Conservation (phyloP, 805 yeast species). For the Saccharomycopsis schoenii region DNA sequence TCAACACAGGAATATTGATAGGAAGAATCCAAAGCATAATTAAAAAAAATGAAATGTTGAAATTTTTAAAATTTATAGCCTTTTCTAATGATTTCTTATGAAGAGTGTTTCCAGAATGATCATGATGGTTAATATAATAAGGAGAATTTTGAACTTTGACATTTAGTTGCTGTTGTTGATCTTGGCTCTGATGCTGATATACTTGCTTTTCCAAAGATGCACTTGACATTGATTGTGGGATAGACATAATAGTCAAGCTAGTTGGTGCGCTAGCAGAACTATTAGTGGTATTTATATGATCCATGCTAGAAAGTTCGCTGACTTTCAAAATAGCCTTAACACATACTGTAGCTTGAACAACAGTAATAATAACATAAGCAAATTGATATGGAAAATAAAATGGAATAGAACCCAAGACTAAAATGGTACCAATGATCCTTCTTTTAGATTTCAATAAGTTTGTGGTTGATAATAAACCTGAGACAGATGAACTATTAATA, state of each 20-base stretch:
- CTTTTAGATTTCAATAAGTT: slow-evolving; percentile 22
- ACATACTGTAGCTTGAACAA: slow-evolving; percentile 49
- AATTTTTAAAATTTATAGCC: slow-evolving; percentile 37
- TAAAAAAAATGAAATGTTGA: slow-evolving; percentile 50
- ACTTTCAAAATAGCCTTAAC: slow-evolving; percentile 26
- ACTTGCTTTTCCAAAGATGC: slow-evolving; percentile 18
- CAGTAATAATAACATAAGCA: slow-evolving; percentile 51
- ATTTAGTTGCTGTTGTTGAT: not conserved
- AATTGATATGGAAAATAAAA: slow-evolving; percentile 75
- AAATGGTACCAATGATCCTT: slow-evolving; percentile 26
- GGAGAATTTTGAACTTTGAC: slow-evolving; percentile 10
- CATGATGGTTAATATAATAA: not conserved
- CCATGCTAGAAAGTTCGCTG: slow-evolving; percentile 1
- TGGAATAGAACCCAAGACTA: slow-evolving; percentile 38
- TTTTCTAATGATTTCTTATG: slow-evolving; percentile 12
- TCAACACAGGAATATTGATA: slow-evolving; percentile 62
- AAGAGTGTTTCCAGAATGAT: slow-evolving; percentile 1
- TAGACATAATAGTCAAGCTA: not conserved
- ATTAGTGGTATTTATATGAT: slow-evolving; percentile 3
- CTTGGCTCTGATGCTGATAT: not conserved
- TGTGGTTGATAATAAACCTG: not conserved
- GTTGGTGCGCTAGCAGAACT: not conserved
- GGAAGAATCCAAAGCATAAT: slow-evolving; percentile 74
- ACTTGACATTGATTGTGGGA: not conserved
- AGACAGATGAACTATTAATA: not conserved